Evolutionary conservation across 371 early-diverging fungal species (phyloP).

Genomic region (Cokeromyces recurvatus): DNA sequence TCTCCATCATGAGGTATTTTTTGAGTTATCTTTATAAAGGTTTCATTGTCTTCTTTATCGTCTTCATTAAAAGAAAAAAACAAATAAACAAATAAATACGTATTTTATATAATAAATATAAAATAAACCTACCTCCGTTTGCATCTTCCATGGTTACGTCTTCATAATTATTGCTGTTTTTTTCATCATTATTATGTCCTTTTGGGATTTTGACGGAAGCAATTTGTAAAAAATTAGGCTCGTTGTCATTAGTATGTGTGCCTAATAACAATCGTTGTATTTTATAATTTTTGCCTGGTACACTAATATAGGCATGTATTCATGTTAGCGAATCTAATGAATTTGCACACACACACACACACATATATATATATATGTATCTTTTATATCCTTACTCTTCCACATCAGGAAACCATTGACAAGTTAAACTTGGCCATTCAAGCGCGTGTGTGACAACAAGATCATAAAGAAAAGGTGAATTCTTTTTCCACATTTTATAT

Average conservation of each 20-base stretch:
- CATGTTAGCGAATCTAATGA: too few species aligned
- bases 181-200: conserved; percentile 60
- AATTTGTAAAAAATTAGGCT: conserved; percentile 96
- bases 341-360: too few species aligned
- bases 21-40: conserved; percentile 85
- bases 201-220: conserved; percentile 89
- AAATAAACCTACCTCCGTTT: conserved; percentile 19
- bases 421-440: conserved; percentile 98
- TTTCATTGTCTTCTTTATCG: conserved; percentile 63
- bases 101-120: neutral
- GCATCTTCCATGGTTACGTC: conserved; percentile 74
- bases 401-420: conserved; percentile 98
- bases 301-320: too few species aligned
- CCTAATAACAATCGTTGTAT: conserved; percentile 87
- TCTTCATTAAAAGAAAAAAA: neutral
- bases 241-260: conserved; percentile 96
- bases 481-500: conserved; percentile 99
- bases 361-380: too few species aligned
- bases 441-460: conserved; percentile 97
- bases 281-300: conserved; percentile 88
- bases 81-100: neutral
- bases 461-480: conserved; percentile 98
- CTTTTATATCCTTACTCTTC: conserved; percentile 74
- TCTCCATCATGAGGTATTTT: conserved; percentile 95
- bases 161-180: conserved; percentile 53